Percentiles rank a stretch among this genome's conserved stretches.
phyloP scores from a whole-genome alignment of 179 eudicot genomes.

The Pouteria campechiana region DNA sequence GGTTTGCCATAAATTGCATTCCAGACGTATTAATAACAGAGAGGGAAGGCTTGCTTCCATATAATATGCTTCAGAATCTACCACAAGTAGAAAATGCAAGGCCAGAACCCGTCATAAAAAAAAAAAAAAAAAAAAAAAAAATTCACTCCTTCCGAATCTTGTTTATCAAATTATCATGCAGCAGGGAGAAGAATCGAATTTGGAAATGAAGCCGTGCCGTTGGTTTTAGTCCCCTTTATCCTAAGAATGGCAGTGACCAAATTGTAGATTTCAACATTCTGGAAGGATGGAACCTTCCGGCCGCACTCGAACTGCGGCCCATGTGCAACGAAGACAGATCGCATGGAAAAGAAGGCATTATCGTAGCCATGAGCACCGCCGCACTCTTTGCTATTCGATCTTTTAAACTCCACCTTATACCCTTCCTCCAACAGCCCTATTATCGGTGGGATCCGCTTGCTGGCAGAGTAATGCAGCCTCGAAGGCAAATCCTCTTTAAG shows the following conservation, averaged over 20 bases:
- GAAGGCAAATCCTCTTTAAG: conserved; percentile 72
- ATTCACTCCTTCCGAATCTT: too few relatives aligned
- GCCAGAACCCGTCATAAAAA: too few relatives aligned
- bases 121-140: too few relatives aligned
- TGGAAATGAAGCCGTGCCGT: conserved; percentile 52
- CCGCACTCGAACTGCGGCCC: conserved; percentile 79
- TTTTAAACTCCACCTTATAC: conserved; percentile 57
- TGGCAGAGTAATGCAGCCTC: conserved; percentile 57
- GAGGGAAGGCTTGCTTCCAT: too few relatives aligned
- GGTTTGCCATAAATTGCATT: too few relatives aligned
- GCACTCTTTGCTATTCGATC: conserved; percentile 44
- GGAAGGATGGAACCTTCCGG: conserved; percentile 65
- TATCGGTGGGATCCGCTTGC: conserved; percentile 70
- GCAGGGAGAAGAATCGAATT: conserved; percentile 37
- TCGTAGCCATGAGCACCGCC: conserved; percentile 98
- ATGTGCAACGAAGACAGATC: conserved; percentile 76
- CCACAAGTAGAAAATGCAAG: too few relatives aligned
- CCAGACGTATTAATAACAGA: too few relatives aligned
- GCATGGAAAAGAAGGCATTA: conserved; percentile 78
- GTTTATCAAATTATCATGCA: conserved; percentile 2
- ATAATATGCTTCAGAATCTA: too few relatives aligned
- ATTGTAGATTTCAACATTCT: conserved; percentile 78
- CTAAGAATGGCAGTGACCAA: conserved; percentile 61
- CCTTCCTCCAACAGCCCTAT: conserved; percentile 72
- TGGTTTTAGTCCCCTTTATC: conserved; percentile 61